Evolutionary conservation across 78 protist species (phyloP).

Genomic region (Dictyostelium discoideum): DNA sequence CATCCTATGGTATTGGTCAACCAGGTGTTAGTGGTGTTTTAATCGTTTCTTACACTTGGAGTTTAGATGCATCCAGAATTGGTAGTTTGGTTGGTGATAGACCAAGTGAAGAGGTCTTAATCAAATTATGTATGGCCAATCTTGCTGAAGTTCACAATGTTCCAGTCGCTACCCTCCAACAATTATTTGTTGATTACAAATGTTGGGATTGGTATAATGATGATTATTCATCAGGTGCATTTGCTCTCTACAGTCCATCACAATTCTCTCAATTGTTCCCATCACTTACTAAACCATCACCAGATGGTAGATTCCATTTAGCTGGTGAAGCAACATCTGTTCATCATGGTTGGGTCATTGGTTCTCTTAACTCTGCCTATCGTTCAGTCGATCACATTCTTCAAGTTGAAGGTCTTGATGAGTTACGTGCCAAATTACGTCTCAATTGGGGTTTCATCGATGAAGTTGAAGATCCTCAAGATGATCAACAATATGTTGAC

Average conservation of each 20-base stretch:
- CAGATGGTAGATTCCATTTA: slow-evolving; percentile 35
- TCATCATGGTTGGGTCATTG: slow-evolving; percentile 52
- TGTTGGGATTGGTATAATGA: slow-evolving; percentile 33
- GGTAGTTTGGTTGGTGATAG: slow-evolving; percentile 16
- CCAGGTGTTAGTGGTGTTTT: not conserved
- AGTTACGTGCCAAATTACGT: not conserved
- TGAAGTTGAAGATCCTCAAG: slow-evolving; percentile 14
- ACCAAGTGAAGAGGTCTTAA: not conserved
- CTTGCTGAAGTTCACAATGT: slow-evolving; percentile 27
- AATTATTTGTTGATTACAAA: not conserved
- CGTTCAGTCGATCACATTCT: slow-evolving; percentile 58
- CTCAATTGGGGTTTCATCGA: slow-evolving; percentile 41
- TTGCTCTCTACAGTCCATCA: slow-evolving; percentile 29
- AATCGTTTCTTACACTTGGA: slow-evolving; percentile 23
- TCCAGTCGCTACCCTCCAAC: not conserved
- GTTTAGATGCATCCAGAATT: slow-evolving; percentile 21
- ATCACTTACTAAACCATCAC: not conserved
- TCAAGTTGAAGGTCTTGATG: not conserved
- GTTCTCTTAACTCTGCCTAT: slow-evolving; percentile 48
- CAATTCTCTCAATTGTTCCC: slow-evolving; percentile 26
- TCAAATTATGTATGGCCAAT: not conserved
- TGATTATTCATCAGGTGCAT: slow-evolving; percentile 20
- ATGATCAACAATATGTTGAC: not conserved
- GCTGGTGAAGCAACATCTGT: slow-evolving; percentile 34
- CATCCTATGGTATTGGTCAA: slow-evolving; percentile 47